Base-by-base conservation (phyloP, 2,329 filamentous ascomycete genomes). In the Gnomoniopsis smithogilvyi region DNA sequence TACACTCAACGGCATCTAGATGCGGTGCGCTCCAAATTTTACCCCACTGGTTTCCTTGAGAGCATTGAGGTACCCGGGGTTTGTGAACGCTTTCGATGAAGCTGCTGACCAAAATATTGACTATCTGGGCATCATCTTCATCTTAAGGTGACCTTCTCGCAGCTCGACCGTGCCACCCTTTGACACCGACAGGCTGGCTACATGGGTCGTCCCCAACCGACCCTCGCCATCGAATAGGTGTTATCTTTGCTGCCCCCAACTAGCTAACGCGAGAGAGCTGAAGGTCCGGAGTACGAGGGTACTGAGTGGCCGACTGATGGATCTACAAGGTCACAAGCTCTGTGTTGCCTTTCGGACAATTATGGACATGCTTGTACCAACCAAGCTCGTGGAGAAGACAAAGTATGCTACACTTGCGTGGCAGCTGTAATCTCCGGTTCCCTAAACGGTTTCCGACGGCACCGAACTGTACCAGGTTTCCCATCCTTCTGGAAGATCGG, bases 341-440 rank as follows among this genome's bases (percentile, higher is more conserved):
- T 71, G 70, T 76, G 69, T 71, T 66, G 69, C 68, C 69, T 69
- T 65, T 72, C 71, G 69, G 71, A 68, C 66, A 71, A 67, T 72
- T 72, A n/a, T 71, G 67, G 65, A 72, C 47, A 70, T 72, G 67
- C 67, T 73, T 76, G 75, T 76, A 73, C 73, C 60, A 70, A 63
- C 65, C 65, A 67, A 65, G 69, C 69, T 71, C 69, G 69, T 72
- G 70, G 69, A 69, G 69, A 67, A 73, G 72, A 68, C 67, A 72
- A 69, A 68, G 66, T 64, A 64, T 63, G 62, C 64, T 69, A 67
- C 72, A 70, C 71, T 75, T 41, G 57, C 57, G 50, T 57, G 71
- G 73, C 72, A 73, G 69, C 72, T 75, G 71, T 70, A 72, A 68
- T 68, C 68, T 72, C 68, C 70, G 66, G 69, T 34, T 41, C 17